Conservation (phyloP, 129 eudicot genomes). For the Flaveria sonorensis region DNA sequence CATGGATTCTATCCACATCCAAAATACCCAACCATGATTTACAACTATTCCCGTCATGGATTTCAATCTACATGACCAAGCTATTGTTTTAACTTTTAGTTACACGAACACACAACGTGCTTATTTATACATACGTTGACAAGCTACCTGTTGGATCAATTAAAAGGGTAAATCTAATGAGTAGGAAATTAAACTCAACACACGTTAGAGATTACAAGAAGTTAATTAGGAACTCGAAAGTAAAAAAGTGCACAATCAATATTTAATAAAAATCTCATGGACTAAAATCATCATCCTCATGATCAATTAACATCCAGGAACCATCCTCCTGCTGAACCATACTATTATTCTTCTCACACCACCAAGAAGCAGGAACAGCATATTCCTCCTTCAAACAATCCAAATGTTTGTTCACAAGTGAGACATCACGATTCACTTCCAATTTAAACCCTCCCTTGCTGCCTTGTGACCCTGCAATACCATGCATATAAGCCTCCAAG, state of each 20-base stretch:
- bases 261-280: neutral
- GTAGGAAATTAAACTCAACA: no score
- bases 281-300: constrained; percentile 50
- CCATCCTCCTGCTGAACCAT: constrained; percentile 93
- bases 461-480: constrained; percentile 88
- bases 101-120: no score
- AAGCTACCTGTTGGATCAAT: no score
- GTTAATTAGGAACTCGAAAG: neutral
- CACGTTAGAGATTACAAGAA: neutral
- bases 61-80: no score
- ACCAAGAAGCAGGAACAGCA: constrained; percentile 66
- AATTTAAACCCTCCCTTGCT: constrained; percentile 62
- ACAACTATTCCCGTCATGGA: no score
- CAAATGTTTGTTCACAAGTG: constrained; percentile 62
- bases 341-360: constrained; percentile 75
- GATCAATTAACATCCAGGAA: constrained; percentile 82
- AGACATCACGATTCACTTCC: constrained; percentile 53
- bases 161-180: no score
- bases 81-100: no score
- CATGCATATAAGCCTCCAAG: constrained; percentile 78
- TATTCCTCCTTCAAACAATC: constrained; percentile 70
- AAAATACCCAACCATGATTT: no score
- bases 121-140: no score
- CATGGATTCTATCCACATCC: no score
- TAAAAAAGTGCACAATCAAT: neutral